These are phyloP conservation scores for Xylaria sp. DNA, from an alignment of 2,329 filamentous ascomycete species.

Conservation along the genomic window DNA sequence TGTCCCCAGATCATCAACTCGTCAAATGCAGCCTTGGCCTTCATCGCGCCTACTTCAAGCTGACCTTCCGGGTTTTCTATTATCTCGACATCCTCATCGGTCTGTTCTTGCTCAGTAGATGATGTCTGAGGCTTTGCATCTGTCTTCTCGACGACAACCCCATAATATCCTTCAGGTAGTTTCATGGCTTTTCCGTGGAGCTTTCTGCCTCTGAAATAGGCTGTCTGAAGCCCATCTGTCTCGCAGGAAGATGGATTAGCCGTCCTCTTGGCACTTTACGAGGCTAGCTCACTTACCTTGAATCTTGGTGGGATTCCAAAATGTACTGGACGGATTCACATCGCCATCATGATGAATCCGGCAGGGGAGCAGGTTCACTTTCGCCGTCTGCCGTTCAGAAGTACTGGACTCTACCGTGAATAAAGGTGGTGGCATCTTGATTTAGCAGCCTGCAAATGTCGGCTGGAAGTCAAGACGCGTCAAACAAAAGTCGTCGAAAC, in stretches of 20 bases:
- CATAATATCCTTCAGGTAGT: conserved; percentile 78
- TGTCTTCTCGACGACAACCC: conserved; percentile 67
- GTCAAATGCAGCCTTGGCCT: conserved; percentile 76
- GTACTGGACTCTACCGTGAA: conserved; percentile 42
- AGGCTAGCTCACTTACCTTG: conserved; percentile 55
- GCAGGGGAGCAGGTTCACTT: conserved; percentile 77
- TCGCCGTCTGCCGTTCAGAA: conserved; percentile 38
- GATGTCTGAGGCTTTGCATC: conserved; percentile 51
- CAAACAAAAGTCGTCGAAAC: not conserved
- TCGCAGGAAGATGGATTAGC: conserved; percentile 23
- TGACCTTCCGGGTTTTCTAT: conserved; percentile 59
- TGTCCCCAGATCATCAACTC: conserved; percentile 87
- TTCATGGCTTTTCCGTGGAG: conserved; percentile 74
- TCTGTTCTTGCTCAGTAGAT: conserved; percentile 38
- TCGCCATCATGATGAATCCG: conserved; percentile 82
- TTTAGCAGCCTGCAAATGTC: not conserved
- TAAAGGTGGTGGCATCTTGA: conserved; percentile 47
- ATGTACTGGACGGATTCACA: conserved; percentile 70
- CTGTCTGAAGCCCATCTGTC: conserved; percentile 63
- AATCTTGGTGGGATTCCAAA: conserved; percentile 73
- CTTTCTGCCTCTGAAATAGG: conserved; percentile 84
- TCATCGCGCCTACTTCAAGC: conserved; percentile 66
- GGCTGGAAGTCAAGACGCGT: conserved; percentile 23
- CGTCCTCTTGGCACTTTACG: not conserved
- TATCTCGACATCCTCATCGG: conserved; percentile 54